Conservation (phyloP, 2,329 filamentous ascomycete genomes). For the Epichloe glyceriae region DNA sequence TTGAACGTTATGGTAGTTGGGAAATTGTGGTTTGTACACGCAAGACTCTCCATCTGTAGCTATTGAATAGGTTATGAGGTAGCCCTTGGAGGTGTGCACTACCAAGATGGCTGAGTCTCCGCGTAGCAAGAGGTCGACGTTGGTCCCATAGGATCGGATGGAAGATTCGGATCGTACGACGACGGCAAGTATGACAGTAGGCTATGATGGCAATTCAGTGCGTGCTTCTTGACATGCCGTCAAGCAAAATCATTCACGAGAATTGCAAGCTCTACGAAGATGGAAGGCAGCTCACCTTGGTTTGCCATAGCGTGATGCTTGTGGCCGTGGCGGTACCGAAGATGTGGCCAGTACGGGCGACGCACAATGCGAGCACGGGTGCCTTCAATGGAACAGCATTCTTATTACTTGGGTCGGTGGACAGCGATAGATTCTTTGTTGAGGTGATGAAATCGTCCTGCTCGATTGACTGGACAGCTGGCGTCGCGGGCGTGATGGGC, state of each 20-base stretch:
- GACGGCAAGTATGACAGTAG: constrained; percentile 75
- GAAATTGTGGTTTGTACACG: constrained; percentile 76
- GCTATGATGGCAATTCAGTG: constrained; percentile 36
- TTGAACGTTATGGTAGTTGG: constrained; percentile 51
- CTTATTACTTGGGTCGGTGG: constrained; percentile 15
- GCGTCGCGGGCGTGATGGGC: constrained; percentile 32
- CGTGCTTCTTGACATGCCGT: background rate
- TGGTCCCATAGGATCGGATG: constrained; percentile 69
- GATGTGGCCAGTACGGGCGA: constrained; percentile 65
- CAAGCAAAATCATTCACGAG: background rate
- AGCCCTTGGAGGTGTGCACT: constrained; percentile 73
- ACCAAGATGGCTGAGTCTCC: constrained; percentile 89
- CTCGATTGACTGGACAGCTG: constrained; percentile 46
- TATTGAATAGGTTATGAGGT: constrained; percentile 87
- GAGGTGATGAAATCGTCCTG: constrained; percentile 29
- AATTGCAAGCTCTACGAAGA: background rate
- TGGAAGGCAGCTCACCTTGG: constrained; percentile 49
- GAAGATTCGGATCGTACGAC: constrained; percentile 73
- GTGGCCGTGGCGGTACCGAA: constrained; percentile 82
- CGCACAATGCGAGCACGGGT: constrained; percentile 59
- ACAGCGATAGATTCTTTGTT: constrained; percentile 6
- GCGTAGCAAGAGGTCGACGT: constrained; percentile 71
- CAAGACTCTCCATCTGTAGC: constrained; percentile 70
- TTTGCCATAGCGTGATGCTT: constrained; percentile 91
- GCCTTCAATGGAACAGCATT: constrained; percentile 38